phyloP scores from a whole-genome alignment of 2,329 filamentous ascomycete genomes.

The Mycocentrospora acerina region DNA sequence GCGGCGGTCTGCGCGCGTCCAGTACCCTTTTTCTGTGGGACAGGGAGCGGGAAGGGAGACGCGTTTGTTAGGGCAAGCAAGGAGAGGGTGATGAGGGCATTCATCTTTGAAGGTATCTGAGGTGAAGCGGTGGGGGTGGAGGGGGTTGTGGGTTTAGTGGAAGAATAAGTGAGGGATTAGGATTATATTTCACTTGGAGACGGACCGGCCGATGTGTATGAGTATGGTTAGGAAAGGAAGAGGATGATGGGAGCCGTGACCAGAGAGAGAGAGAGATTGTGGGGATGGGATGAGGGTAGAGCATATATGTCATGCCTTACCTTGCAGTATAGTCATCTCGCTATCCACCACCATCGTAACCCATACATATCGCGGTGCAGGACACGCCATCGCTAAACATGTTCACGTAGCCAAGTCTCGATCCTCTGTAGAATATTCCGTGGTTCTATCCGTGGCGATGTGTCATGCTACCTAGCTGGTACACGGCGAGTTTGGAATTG shows the following conservation, averaged over 20 bases:
- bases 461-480: no score
- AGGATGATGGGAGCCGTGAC: constrained; percentile 4
- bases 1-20: constrained; percentile 29
- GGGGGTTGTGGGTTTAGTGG: constrained; percentile 8
- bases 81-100: constrained; percentile 16
- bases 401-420: constrained; percentile 7
- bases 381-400: constrained; percentile 8
- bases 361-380: not conserved
- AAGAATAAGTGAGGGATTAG: not conserved
- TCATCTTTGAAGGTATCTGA: constrained; percentile 13
- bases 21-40: constrained; percentile 12
- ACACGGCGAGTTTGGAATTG: no score
- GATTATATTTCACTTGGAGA: constrained; percentile 3
- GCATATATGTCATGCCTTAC: constrained; percentile 1
- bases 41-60: constrained; percentile 23
- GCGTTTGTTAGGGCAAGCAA: constrained; percentile 25
- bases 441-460: no score
- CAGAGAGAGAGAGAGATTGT: constrained; percentile 7
- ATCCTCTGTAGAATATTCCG: not conserved
- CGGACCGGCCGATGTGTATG: constrained; percentile 29
- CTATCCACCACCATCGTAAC: constrained; percentile 2
- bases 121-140: constrained; percentile 2
- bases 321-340: no score
- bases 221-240: constrained; percentile 3
- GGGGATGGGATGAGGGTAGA: constrained; percentile 2